phyloP scores from a whole-genome alignment of 1,284 basidiomycete genomes.

The Marasmius fiardii region DNA sequence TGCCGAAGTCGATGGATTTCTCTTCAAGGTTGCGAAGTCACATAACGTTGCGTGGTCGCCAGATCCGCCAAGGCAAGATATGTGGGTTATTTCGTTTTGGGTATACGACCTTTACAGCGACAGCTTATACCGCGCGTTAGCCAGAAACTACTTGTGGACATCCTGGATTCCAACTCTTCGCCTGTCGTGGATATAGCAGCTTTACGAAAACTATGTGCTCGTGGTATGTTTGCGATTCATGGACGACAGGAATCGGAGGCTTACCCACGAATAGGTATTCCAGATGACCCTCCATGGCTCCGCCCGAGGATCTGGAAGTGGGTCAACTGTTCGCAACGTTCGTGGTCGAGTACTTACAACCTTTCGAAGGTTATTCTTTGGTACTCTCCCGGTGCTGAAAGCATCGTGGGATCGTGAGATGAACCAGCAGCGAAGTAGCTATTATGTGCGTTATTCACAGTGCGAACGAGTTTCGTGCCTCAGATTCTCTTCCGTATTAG shows the following conservation, averaged over 20 bases:
- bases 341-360: constrained; percentile 5
- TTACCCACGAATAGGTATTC: constrained; percentile 47
- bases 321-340: constrained; percentile 27
- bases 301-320: constrained; percentile 74
- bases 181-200: constrained; percentile 55
- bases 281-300: constrained; percentile 68
- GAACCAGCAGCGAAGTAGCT: constrained; percentile 59
- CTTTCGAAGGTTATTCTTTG: constrained; percentile 54
- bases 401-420: constrained; percentile 55
- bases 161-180: constrained; percentile 47
- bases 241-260: neutral
- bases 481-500: constrained; percentile 30
- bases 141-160: constrained; percentile 51
- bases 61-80: constrained; percentile 55
- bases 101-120: neutral
- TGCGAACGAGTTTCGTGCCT: neutral
- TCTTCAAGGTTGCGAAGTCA: constrained; percentile 49
- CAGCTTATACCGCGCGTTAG: constrained; percentile 28
- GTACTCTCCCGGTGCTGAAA: constrained; percentile 56
- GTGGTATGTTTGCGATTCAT: constrained; percentile 40
- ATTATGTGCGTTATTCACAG: constrained; percentile 43
- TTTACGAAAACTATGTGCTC: constrained; percentile 52
- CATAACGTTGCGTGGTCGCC: constrained; percentile 62
- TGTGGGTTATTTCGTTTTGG: constrained; percentile 36
- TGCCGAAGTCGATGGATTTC: constrained; percentile 49